Base-by-base conservation (phyloP, 2,329 filamentous ascomycete genomes). In the Beauveria sp. region DNA sequence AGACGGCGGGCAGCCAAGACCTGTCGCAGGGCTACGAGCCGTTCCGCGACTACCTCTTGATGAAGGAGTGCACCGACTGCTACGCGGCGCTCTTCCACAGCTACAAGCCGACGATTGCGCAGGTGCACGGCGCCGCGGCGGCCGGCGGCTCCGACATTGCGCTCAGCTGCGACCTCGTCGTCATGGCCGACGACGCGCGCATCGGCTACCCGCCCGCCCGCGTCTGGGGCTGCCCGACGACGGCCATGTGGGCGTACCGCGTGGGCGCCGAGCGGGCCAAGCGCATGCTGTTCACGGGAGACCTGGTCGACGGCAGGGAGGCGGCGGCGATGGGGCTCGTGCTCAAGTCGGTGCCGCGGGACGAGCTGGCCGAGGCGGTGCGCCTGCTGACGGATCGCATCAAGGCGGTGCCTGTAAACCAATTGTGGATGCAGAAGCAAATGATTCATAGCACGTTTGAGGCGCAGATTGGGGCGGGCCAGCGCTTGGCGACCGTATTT, bases 71-170 rank as follows among this genome's bases (percentile, higher is more conserved):
- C 47, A 63, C 63, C 9, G 30, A 62, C 28, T 63, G 59, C 52
- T 63, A 62, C 46, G 51, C 63, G 28, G 62, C 58, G 43, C 62
- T 64, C 14, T 63, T 64, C 37, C 60, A 61, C 44, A 62, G 59
- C 53, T 34, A 60, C 55, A 62, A 64, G 51, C 62, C 63, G 41
- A 64, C 63, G n/a, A 61, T 63, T 40, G 63, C 62, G 12, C 63
- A 64, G 58, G 62, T 64, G 24, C 62, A 64, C 54, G 63, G 62
- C 5, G 61, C 63, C 20, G 62, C 62, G 26, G 62, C 61, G 6
- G 59, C 59, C 10, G 63, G 63, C 5, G 63, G 63, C 20, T 62
- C 58, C 46, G 62, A 64, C 58, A 63, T 63, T 54, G 63, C 62
- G 34, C 51, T 64, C 9, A 58, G 58, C 34, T 64, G 63, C 55